These are phyloP conservation scores for Terana coerulea DNA, from an alignment of 768 basidiomycete species.

Conservation along the genomic window DNA sequence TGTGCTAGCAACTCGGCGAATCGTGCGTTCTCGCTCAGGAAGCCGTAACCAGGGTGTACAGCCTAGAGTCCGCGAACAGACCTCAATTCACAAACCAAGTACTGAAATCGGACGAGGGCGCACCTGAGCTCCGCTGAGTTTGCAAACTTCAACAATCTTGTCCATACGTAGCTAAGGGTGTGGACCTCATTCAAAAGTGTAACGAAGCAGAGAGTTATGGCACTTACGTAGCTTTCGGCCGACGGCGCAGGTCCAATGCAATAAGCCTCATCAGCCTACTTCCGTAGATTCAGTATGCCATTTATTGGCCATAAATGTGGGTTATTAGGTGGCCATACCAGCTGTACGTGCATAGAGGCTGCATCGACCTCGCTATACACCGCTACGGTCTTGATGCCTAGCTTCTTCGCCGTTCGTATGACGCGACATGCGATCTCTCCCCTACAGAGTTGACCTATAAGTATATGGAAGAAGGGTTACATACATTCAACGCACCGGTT, in stretches of 20 bases:
- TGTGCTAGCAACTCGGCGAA: conserved; percentile 74
- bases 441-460: conserved; percentile 35
- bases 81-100: not conserved
- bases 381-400: conserved; percentile 90
- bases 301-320: not conserved
- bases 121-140: conserved; percentile 81
- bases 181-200: conserved; percentile 1
- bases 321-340: conserved; percentile 41
- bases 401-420: conserved; percentile 81
- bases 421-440: conserved; percentile 97
- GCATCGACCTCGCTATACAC: conserved; percentile 88
- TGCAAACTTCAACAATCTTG: conserved; percentile 84
- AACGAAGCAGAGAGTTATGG: not conserved
- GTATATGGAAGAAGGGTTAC: not conserved
- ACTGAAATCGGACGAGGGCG: conserved; percentile 12
- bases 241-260: conserved; percentile 92
- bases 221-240: conserved; percentile 80
- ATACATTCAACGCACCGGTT: conserved; percentile 60
- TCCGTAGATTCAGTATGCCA: conserved; percentile 3
- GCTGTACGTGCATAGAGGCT: conserved; percentile 74
- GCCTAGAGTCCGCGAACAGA: no score
- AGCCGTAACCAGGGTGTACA: conserved; percentile 92
- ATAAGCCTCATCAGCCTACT: conserved; percentile 48
- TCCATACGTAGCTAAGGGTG: conserved; percentile 69
- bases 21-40: conserved; percentile 85